These are phyloP conservation scores for Tuber calosporum DNA, from an alignment of 495 filamentous ascomycete genomes.

Conservation along the genomic window DNA sequence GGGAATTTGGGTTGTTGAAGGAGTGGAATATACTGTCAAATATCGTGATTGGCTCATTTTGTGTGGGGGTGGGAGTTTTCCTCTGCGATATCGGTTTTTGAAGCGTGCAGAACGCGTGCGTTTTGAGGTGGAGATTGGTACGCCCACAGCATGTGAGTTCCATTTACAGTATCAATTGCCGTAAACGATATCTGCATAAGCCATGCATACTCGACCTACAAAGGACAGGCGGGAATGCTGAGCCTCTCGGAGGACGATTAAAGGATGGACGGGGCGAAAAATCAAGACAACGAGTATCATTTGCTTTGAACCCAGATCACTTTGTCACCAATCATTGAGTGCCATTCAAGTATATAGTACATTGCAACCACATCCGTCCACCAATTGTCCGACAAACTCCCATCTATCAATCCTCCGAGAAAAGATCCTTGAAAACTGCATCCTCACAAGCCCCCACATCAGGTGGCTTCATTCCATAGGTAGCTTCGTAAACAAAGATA, in stretches of 20 bases:
- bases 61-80: background rate
- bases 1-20: background rate
- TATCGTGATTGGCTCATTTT: background rate
- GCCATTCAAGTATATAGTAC: background rate
- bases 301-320: background rate
- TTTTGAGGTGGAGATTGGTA: background rate
- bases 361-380: background rate
- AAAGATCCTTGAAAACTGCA: constrained; percentile 69
- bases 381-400: background rate
- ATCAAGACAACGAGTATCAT: background rate
- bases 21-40: background rate
- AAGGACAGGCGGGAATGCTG: background rate
- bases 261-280: background rate
- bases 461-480: constrained; percentile 69
- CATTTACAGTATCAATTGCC: background rate
- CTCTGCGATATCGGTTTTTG: background rate
- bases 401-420: constrained; percentile 61
- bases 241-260: background rate
- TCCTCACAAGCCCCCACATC: constrained; percentile 63
- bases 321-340: background rate
- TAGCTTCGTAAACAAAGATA: constrained; percentile 84
- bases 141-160: background rate
- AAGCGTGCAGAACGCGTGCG: background rate
- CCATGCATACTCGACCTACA: background rate
- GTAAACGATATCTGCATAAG: background rate